Conservation (phyloP, 306 rosid species). For the Potentilla sterilis region DNA sequence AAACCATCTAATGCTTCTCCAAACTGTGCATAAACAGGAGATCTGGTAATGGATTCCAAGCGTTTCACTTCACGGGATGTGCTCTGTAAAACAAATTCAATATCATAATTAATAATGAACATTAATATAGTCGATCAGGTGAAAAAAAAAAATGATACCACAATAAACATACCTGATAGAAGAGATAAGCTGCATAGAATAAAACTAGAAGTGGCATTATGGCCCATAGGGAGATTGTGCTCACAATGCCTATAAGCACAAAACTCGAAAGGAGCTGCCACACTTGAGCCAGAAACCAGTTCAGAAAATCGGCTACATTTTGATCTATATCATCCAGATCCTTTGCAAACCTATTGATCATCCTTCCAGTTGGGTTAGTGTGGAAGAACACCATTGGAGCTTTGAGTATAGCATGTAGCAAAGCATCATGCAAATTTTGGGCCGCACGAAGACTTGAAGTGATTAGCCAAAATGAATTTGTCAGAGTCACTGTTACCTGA, state of each 20-base stretch:
- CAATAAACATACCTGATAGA: conserved; percentile 60
- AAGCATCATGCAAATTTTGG: conserved; percentile 62
- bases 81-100: conserved; percentile 42
- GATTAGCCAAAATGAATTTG: conserved; percentile 72
- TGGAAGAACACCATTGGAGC: conserved; percentile 61
- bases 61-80: conserved; percentile 84
- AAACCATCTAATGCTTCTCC: conserved; percentile 89
- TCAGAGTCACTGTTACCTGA: conserved; percentile 71
- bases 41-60: conserved; percentile 78
- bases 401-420: conserved; percentile 51
- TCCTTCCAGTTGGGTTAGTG: conserved; percentile 81
- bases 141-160: conserved; percentile 2
- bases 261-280: conserved; percentile 88
- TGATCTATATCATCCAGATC: conserved; percentile 81
- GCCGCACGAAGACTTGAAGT: conserved; percentile 73
- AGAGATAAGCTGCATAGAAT: conserved; percentile 73
- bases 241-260: conserved; percentile 72
- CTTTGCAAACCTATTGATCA: conserved; percentile 83
- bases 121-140: too few species aligned
- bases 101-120: too few species aligned
- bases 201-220: conserved; percentile 76
- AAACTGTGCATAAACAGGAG: conserved; percentile 89
- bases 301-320: conserved; percentile 46
- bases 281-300: conserved; percentile 60
- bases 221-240: conserved; percentile 86